Evolutionary conservation across 164 flowering plant species (phyloP), one percentile per base, ranked within the genome.

Genomic region (Kingdonia uniflora): DNA sequence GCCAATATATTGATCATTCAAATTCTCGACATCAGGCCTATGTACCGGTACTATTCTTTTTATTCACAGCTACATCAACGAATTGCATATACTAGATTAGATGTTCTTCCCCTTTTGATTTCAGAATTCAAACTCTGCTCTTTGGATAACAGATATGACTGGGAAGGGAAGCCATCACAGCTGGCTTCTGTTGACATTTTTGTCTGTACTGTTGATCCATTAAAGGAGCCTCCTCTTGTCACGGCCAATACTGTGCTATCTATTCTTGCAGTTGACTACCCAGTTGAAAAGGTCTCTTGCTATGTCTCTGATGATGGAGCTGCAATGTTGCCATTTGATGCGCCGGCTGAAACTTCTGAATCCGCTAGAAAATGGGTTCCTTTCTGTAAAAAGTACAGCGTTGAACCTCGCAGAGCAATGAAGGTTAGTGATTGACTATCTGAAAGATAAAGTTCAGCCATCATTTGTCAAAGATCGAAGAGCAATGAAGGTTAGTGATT

Each of bases 231-330:
- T 24, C 97, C 97, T 19, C 82, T 89, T 66, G 95, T 89, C 35
- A 89, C 97, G 56, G 97, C 97, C 49, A 89, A 89, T 51, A 89
- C 97, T 22, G 97, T 89, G 44, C 61, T 89, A 37, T 89, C 97
- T 59, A 89, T 89, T 54, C 95, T 89, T 66, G 81, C 97, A 10
- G 94, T 89, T 33, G 97, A 89, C 63, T 89, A 89, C 64, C 97
- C 97, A n/a, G 94, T 86, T 60, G 92, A 86, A 67, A 89, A 86
- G 70, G 97, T 89, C 49, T 83, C 97, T 16, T 89, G 97, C 75
- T 89, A 89, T 73, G 82, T 89, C 16, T 89, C 97, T 61, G 97
- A 89, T 71, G 97, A 89, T 74, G 97, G 97, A 57, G 85, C 97
- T 46, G 80, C 97, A n/a, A 85, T 88, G 95, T 61, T 88, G 65